Evolutionary conservation across 441 rosid genomes (phyloP), one percentile per base, ranked within the genome.

Genomic region (Cnidoscolus chayamansa): DNA sequence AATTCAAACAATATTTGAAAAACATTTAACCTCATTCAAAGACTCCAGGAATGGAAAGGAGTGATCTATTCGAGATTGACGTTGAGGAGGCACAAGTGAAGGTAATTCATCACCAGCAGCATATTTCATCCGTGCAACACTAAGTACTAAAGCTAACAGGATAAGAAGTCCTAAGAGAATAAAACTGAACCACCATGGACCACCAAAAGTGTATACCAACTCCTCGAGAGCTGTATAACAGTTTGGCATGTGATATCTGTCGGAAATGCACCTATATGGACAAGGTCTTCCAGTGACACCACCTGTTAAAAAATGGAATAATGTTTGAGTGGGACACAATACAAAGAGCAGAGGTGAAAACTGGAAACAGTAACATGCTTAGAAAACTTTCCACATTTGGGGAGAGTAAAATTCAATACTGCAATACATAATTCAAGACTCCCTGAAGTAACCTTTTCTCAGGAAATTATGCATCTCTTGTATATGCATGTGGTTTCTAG

Each of bases 41-140:
- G 98, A 93, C 87, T 93, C 98, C 49, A 93, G 79, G 76, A 93
- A 93, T 69, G 98, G 98, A 72, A 93, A 90, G 4, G 98, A 93
- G 80, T 89, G 92, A 82, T 85, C 90, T 70, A 86, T 82, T 59
- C 75, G 84, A 83, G 98, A 90, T 73, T 83, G 80, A 76, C 77
- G 96, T 11, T 82, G 89, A 65, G 91, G 77, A 49, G 94, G 92
- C 40, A 77, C 79, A 70, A 81, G 59, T 65, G 90, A 84, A 6
- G 89, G 96, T 53, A 79, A 73, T 75, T 93, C 98, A 75, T 93
- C 98, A 5, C 89, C 95, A 30, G 88, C 88, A 71, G 89, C 87
- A 84, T 85, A 93, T 80, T 93, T 93, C 89, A 88, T 89, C 73
- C 98, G 81, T 2, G 98, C 98, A 76, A 90, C 97, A 75, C 98